Base-by-base conservation (phyloP, 2,329 filamentous ascomycete species). In the Fusarium anthophilum region DNA sequence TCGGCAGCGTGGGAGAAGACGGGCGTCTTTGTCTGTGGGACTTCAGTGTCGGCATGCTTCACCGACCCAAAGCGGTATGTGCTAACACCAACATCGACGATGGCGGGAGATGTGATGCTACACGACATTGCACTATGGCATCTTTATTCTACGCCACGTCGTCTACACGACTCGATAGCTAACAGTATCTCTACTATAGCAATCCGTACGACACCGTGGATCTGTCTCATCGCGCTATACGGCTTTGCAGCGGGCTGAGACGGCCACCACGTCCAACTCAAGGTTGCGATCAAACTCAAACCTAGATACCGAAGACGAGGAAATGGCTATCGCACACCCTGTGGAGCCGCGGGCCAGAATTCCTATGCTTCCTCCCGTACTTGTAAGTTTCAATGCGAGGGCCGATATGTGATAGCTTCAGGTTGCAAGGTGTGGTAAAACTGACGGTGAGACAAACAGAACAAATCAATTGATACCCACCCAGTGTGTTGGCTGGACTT, bases 31-130 rank as follows among this genome's bases (percentile, higher is more conserved):
- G 98, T 67, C 86, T 99, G 18, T 99, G 96, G 96, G 96, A 99
- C 84, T 99, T 99, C 81, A 98, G 92, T 75, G 94, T 98, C 47
- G 95, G 95, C 77, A 98, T 98, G 96, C 87, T 99, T 77, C 94
- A 97, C 82, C 90, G 95, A 69, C 96, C 96, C 26, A 96, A 96
- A 84, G 92, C 90, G 76, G 93, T 95, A 85, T 79, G 93, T 89
- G 20, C 32, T 39, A 59, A 57, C 28, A 43, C 35, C 43, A 41
- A 6, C 32, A 32, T 51, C 24, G 37, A 50, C 17, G 18, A 28
- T 30, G 45, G 32, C 32, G 24, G 47, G 15, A 38, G 50, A 37
- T 24, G 44, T 39, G 48, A 26, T 45, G 32, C 41, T 50, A 38
- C 43, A 30, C 38, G 41, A 22, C 30, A 26, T 39, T 53, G 18